Conservation (phyloP, 2,329 filamentous ascomycete genomes). For the Nemania sp. region DNA sequence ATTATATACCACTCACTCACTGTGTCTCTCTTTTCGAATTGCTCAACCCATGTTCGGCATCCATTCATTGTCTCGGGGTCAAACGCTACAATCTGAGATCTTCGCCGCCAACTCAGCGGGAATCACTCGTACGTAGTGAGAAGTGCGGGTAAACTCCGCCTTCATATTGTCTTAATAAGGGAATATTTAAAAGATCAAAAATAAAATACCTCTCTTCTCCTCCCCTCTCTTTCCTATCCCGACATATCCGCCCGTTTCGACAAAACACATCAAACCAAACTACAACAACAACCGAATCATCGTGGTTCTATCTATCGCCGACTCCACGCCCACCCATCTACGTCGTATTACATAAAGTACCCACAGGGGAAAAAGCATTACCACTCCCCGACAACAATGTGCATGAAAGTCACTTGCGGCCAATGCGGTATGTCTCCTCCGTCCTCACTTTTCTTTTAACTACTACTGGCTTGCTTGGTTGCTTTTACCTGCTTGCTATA, state of each 20-base stretch:
- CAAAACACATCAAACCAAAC: too few relatives aligned
- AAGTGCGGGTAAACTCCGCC: neutral
- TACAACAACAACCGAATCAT: too few relatives aligned
- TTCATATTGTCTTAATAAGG: neutral
- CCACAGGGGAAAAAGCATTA: too few relatives aligned
- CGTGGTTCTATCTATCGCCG: neutral
- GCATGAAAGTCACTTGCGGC: conserved; percentile 64
- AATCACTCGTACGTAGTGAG: neutral
- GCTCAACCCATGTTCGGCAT: neutral
- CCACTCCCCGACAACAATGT: conserved; percentile 55
- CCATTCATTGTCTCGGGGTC: neutral
- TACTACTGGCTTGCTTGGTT: too few relatives aligned
- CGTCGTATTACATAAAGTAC: too few relatives aligned
- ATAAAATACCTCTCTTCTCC: neutral
- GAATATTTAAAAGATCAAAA: neutral
- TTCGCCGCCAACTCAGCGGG: conserved; percentile 24
- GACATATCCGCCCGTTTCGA: too few relatives aligned
- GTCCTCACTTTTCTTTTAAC: neutral
- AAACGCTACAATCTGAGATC: neutral
- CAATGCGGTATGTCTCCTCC: conserved; percentile 60
- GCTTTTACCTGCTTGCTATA: neutral
- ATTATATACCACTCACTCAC: too few relatives aligned
- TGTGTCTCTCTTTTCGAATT: too few relatives aligned
- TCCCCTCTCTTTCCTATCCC: neutral
- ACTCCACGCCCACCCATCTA: neutral